phyloP scores from a whole-genome alignment of 805 yeast genomes.

The Jamesozyma hellenica region DNA sequence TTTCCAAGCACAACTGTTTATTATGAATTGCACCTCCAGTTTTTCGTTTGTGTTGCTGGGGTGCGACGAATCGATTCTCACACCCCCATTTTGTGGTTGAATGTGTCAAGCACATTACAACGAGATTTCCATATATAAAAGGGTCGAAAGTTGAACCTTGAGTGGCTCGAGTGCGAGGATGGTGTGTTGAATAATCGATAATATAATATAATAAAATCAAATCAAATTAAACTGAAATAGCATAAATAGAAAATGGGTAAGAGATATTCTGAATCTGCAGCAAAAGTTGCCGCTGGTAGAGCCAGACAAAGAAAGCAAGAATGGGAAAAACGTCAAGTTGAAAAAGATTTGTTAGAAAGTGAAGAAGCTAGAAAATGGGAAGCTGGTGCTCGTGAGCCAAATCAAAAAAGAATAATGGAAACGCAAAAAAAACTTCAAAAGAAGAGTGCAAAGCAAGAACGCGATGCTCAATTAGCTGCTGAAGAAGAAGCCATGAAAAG shows the following conservation, averaged over 20 bases:
- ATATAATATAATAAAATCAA: too few relatives aligned
- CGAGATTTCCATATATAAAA: too few relatives aligned
- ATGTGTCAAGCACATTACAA: too few relatives aligned
- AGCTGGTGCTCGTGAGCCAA: constrained; percentile 15
- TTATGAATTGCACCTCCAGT: too few relatives aligned
- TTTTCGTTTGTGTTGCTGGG: too few relatives aligned
- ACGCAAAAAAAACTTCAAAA: constrained; percentile 15
- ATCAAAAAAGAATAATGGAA: constrained; percentile 13
- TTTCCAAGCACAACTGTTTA: too few relatives aligned
- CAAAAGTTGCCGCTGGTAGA: constrained; percentile 22
- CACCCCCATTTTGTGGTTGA: too few relatives aligned
- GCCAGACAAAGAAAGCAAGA: constrained; percentile 24
- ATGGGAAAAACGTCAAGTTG: constrained; percentile 12
- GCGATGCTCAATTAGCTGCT: constrained; percentile 19
- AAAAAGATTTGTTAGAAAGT: constrained; percentile 13
- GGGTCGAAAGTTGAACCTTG: too few relatives aligned
- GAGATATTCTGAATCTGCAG: constrained; percentile 23
- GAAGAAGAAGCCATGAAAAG: constrained; percentile 19
- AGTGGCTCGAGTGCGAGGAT: too few relatives aligned
- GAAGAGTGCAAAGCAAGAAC: constrained; percentile 16
- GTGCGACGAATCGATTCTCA: too few relatives aligned
- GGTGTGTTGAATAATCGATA: too few relatives aligned
- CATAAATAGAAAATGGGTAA: constrained; percentile 17
- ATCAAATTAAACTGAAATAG: neutral
- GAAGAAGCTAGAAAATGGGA: constrained; percentile 23